phyloP scores from a whole-genome alignment of 2,329 filamentous ascomycete genomes.

The Diplocarpon mali region DNA sequence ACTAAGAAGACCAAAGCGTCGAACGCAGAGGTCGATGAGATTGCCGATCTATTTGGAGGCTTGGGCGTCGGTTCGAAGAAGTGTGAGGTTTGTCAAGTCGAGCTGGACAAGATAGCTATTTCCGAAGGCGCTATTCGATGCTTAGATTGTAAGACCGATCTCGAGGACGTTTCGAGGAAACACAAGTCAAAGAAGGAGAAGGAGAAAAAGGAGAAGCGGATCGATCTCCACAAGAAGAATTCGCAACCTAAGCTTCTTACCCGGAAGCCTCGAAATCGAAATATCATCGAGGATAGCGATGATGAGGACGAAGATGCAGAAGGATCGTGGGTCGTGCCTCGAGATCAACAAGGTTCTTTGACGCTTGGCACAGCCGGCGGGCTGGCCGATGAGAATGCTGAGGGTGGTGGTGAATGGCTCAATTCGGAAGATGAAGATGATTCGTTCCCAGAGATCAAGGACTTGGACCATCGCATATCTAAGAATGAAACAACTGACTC shows the following conservation, averaged over 20 bases:
- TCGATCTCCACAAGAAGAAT: conserved; percentile 21
- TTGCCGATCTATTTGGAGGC: conserved; percentile 78
- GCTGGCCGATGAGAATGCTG: conserved; percentile 76
- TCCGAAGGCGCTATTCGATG: conserved; percentile 48
- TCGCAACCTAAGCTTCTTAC: conserved; percentile 28
- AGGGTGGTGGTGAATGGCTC: conserved; percentile 74
- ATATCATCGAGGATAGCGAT: conserved; percentile 54
- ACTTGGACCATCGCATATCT: conserved; percentile 15
- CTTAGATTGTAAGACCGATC: conserved; percentile 61
- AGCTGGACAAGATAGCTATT: conserved; percentile 22
- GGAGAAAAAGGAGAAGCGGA: conserved; percentile 28
- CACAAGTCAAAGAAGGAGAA: conserved; percentile 29
- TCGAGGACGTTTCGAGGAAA: conserved; percentile 47
- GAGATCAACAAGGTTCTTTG: conserved; percentile 48
- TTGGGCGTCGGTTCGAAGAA: conserved; percentile 42
- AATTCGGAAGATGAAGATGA: conserved; percentile 47
- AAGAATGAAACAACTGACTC: conserved; percentile 19
- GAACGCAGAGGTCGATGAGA: conserved; percentile 56
- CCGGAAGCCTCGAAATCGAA: conserved; percentile 40
- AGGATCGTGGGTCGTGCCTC: conserved; percentile 70
- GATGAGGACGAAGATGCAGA: conserved; percentile 52
- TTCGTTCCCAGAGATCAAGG: conserved; percentile 30
- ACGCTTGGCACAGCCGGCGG: conserved; percentile 71
- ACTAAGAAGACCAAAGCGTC: conserved; percentile 35
- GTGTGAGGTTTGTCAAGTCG: conserved; percentile 26